A percentile compares a stretch with the other conserved stretches of the same genome.
Conservation (phyloP, 2,329 filamentous ascomycete species). For the Magnaporthiopsis poae region DNA sequence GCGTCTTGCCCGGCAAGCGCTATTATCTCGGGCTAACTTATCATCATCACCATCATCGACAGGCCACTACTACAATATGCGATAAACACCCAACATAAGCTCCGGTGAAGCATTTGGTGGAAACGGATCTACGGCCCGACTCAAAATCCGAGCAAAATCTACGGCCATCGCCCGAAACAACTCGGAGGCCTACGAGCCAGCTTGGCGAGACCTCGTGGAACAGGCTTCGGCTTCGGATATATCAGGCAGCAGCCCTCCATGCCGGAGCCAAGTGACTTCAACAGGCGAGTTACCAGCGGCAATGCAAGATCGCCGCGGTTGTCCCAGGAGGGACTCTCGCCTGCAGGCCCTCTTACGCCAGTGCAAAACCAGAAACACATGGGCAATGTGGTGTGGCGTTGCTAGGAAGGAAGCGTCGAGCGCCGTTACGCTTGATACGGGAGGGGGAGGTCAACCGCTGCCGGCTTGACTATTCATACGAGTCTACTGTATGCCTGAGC, state of each 20-base stretch:
- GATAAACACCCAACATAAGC: background rate
- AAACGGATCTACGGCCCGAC: background rate
- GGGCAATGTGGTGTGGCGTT: background rate
- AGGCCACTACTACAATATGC: background rate
- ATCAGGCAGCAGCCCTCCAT: background rate
- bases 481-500: constrained; percentile 36
- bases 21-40: background rate
- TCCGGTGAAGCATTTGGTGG: background rate
- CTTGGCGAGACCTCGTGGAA: background rate
- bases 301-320: background rate
- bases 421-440: background rate
- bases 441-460: background rate
- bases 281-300: background rate
- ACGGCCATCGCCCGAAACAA: background rate
- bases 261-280: background rate
- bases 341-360: background rate
- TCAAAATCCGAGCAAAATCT: background rate
- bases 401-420: background rate
- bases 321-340: background rate
- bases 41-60: background rate
- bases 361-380: background rate
- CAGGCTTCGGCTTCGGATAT: background rate
- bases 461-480: constrained; percentile 32
- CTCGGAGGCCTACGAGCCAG: no score
- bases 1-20: background rate